Percentiles rank a stretch among this genome's conserved stretches.
Evolutionary conservation across 1,284 basidiomycete genomes (phyloP).

Genomic region (Austropuccinia psidii): DNA sequence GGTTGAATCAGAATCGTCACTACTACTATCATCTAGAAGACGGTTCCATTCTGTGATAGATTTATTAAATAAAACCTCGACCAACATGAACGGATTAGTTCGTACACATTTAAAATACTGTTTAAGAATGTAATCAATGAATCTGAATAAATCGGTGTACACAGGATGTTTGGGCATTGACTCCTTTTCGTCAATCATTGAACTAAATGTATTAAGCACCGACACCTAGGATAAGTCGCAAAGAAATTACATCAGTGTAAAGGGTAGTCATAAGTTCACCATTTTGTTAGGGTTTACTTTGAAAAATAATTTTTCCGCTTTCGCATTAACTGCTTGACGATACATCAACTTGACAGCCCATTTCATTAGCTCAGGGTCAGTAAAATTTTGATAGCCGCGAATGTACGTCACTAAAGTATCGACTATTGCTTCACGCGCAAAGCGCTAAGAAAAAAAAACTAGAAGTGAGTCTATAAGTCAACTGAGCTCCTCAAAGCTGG

Average conservation of each 20-base stretch:
- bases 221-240: constrained; percentile 60
- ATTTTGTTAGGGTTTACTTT: constrained; percentile 56
- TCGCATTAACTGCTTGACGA: constrained; percentile 74
- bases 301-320: constrained; percentile 86
- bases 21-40: constrained; percentile 2
- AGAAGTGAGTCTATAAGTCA: constrained; percentile 1
- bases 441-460: constrained; percentile 55
- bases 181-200: constrained; percentile 66
- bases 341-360: constrained; percentile 77
- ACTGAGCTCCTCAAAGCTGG: not conserved
- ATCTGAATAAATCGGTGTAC: constrained; percentile 68
- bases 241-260: not conserved
- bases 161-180: constrained; percentile 66
- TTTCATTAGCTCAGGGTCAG: constrained; percentile 69
- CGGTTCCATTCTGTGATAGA: constrained; percentile 14
- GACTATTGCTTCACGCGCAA: constrained; percentile 72
- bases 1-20: constrained; percentile 32
- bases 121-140: constrained; percentile 75
- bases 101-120: constrained; percentile 82
- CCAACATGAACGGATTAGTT: constrained; percentile 69
- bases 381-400: constrained; percentile 69
- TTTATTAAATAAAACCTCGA: constrained; percentile 57
- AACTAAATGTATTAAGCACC: constrained; percentile 71
- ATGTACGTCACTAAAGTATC: constrained; percentile 73
- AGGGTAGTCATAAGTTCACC: not conserved